A percentile compares a stretch with the other conserved stretches of the same genome.
Conservation (phyloP, 192 early-diverging fungal genomes). For the Phycomyces blakesleeanus region DNA sequence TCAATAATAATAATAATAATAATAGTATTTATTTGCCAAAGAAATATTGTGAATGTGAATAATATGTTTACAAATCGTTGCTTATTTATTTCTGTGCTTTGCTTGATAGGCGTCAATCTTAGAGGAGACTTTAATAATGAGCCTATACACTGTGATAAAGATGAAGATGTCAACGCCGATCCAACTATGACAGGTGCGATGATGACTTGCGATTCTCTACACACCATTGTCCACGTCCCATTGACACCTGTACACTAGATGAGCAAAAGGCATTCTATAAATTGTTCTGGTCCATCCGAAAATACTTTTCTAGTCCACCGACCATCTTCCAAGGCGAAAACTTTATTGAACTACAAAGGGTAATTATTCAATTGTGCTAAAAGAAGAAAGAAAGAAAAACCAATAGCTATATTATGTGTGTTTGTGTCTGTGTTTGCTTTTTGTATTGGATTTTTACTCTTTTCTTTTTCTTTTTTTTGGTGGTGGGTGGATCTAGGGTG, state of each 20-base stretch:
- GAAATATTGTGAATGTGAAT: not conserved
- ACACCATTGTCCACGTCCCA: not conserved
- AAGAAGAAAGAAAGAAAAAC: constrained; percentile 4
- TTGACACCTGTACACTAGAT: constrained; percentile 8
- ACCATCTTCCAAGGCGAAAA: constrained; percentile 37
- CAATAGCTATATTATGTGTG: too few relatives aligned
- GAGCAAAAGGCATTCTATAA: constrained; percentile 54
- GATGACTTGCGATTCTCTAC: not conserved
- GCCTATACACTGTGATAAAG: constrained; percentile 53
- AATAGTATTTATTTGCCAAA: too few relatives aligned
- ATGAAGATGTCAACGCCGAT: constrained; percentile 45
- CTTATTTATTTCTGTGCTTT: too few relatives aligned
- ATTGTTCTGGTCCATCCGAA: constrained; percentile 78
- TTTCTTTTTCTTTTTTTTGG: too few relatives aligned
- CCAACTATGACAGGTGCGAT: constrained; percentile 22
- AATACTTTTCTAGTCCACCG: constrained; percentile 69
- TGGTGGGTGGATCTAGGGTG: constrained; percentile 16
- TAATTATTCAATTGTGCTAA: constrained; percentile 9
- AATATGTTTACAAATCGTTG: too few relatives aligned
- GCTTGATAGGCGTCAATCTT: constrained; percentile 82
- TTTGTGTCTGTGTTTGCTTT: too few relatives aligned
- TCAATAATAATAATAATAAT: too few relatives aligned
- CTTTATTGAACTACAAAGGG: constrained; percentile 41
- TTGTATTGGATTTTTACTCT: too few relatives aligned
- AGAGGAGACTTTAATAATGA: constrained; percentile 83